Conservation (phyloP, 331 rosid species). For the Spiraea crenata region DNA sequence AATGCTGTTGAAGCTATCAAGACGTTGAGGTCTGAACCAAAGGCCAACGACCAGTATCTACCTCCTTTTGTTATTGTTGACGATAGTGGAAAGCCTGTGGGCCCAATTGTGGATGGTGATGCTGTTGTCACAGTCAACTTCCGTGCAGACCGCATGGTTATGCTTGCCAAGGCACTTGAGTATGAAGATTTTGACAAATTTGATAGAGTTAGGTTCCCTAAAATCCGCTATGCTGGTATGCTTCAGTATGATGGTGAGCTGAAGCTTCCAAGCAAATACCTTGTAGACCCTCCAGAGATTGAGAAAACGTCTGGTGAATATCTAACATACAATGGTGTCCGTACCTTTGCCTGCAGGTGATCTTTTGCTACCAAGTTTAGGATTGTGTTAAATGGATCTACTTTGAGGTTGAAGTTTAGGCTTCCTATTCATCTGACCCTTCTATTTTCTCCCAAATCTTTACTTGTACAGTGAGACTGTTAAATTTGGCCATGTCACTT, state of each 20-base stretch:
- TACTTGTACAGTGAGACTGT: slow-evolving; percentile 74
- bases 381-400: not conserved
- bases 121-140: slow-evolving; percentile 95
- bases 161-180: slow-evolving; percentile 94
- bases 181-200: slow-evolving; percentile 84
- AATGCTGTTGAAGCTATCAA: slow-evolving; percentile 81
- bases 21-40: slow-evolving; percentile 66
- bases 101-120: slow-evolving; percentile 96
- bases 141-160: slow-evolving; percentile 94
- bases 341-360: slow-evolving; percentile 96
- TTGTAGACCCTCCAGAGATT: slow-evolving; percentile 92
- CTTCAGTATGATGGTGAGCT: slow-evolving; percentile 96
- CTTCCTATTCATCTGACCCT: not conserved
- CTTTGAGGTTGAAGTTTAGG: not conserved
- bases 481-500: slow-evolving; percentile 94
- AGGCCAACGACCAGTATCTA: slow-evolving; percentile 82
- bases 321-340: slow-evolving; percentile 70
- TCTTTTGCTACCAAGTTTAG: slow-evolving; percentile 10
- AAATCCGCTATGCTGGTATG: slow-evolving; percentile 95
- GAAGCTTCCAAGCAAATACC: slow-evolving; percentile 89
- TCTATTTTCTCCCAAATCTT: not conserved
- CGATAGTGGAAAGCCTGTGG: slow-evolving; percentile 77
- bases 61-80: slow-evolving; percentile 94
- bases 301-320: slow-evolving; percentile 99
- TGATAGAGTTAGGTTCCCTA: slow-evolving; percentile 80